Conservation (phyloP, 2,329 filamentous ascomycete genomes). For the Neocucurbitaria cava region DNA sequence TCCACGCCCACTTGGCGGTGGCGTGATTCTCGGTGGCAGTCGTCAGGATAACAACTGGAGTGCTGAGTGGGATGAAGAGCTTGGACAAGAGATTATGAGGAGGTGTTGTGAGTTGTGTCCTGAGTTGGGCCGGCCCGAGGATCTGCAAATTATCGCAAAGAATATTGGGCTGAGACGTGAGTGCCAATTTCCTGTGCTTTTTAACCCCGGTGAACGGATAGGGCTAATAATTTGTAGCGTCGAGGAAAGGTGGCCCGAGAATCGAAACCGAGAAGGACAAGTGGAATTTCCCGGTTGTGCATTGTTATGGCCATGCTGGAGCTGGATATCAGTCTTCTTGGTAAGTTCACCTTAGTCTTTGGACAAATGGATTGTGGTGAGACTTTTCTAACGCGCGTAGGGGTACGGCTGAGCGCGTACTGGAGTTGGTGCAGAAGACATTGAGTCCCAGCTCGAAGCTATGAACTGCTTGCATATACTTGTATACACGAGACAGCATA, state of each 20-base stretch:
- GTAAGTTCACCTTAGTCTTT: slow-evolving; percentile 17
- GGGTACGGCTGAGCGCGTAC: slow-evolving; percentile 52
- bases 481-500: no score
- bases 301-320: slow-evolving; percentile 81
- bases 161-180: slow-evolving; percentile 77
- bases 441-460: slow-evolving; percentile 32
- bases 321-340: slow-evolving; percentile 71
- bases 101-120: slow-evolving; percentile 72
- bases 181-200: slow-evolving; percentile 8
- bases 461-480: slow-evolving; percentile 6
- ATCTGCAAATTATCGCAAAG: slow-evolving; percentile 77
- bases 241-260: slow-evolving; percentile 74
- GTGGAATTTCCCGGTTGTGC: slow-evolving; percentile 63
- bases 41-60: slow-evolving; percentile 85
- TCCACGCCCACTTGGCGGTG: slow-evolving; percentile 66
- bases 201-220: background rate
- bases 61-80: slow-evolving; percentile 74
- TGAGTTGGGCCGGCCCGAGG: slow-evolving; percentile 71
- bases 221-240: slow-evolving; percentile 49
- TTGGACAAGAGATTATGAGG: slow-evolving; percentile 84
- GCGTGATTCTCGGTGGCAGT: slow-evolving; percentile 83
- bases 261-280: slow-evolving; percentile 73
- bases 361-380: background rate
- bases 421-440: slow-evolving; percentile 48
- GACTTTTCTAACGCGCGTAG: slow-evolving; percentile 19